Evolutionary conservation across 2,329 filamentous ascomycete genomes (phyloP).

Genomic region (Fusarium euwallaceae): DNA sequence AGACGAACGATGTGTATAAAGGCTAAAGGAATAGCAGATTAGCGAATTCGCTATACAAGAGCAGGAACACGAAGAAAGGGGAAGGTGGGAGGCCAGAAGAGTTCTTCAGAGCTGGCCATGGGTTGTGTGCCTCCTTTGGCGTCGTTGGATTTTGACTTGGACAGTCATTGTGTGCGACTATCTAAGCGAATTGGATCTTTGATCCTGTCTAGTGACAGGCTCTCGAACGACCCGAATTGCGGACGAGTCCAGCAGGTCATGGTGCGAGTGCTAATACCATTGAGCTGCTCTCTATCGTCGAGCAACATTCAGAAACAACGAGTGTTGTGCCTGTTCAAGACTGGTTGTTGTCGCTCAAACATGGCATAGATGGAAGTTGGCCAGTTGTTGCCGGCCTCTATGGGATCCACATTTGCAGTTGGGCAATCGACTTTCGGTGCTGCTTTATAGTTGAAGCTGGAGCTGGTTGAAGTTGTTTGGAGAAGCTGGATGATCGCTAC

Average conservation of each 20-base stretch:
- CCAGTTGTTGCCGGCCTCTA: background rate
- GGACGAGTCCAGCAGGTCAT: background rate
- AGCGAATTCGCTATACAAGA: background rate
- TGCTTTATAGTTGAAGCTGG: constrained; percentile 10
- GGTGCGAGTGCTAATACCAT: background rate
- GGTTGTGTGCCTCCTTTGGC: background rate
- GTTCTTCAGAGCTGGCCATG: background rate
- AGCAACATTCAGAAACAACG: background rate
- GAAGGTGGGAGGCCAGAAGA: background rate
- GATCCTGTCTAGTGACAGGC: background rate
- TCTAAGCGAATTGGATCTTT: background rate
- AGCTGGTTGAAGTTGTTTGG: background rate
- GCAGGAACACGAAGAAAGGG: background rate
- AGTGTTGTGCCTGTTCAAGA: constrained; percentile 20
- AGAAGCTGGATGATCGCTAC: background rate
- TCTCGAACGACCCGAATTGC: background rate
- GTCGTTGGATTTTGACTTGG: background rate
- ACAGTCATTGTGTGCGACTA: background rate
- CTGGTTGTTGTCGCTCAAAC: background rate
- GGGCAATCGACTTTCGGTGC: background rate
- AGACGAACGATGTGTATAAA: constrained; percentile 13
- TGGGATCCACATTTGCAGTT: background rate
- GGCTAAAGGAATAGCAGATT: background rate
- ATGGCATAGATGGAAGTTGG: background rate
- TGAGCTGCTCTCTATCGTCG: too few species aligned